These are phyloP conservation scores for Talaromyces wortmannii DNA, from an alignment of 495 filamentous ascomycete genomes.

Conservation along the genomic window DNA sequence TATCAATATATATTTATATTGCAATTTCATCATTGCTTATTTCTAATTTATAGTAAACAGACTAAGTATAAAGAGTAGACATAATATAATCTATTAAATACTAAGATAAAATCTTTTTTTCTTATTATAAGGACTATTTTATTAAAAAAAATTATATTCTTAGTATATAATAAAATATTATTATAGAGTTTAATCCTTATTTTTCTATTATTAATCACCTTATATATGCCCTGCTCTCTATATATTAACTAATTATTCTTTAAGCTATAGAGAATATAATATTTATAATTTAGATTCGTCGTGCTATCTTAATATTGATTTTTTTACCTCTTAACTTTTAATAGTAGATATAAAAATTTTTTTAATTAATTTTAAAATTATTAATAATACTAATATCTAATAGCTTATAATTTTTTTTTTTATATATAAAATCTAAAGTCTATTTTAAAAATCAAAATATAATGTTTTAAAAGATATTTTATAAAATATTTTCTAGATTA, in stretches of 20 bases:
- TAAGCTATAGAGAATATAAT: background rate
- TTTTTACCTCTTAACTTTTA: constrained; percentile 6
- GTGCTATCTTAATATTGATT: constrained; percentile 7
- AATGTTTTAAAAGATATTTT: constrained; percentile 3
- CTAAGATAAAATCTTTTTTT: constrained; percentile 17
- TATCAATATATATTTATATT: constrained; percentile 17
- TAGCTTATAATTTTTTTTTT: constrained; percentile 3
- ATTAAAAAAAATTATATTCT: constrained; percentile 15
- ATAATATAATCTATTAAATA: constrained; percentile 13
- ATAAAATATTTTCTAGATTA: background rate
- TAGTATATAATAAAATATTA: constrained; percentile 14
- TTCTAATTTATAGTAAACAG: constrained; percentile 14
- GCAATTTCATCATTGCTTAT: constrained; percentile 10
- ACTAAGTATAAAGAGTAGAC: constrained; percentile 6
- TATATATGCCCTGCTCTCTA: constrained; percentile 11
- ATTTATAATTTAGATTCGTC: constrained; percentile 6
- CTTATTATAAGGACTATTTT: constrained; percentile 13
- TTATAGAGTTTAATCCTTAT: constrained; percentile 8
- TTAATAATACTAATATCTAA: constrained; percentile 13
- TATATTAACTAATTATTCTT: background rate
- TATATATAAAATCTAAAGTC: constrained; percentile 10
- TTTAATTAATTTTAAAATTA: constrained; percentile 10
- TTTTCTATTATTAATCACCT: constrained; percentile 8
- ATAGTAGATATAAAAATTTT: constrained; percentile 12
- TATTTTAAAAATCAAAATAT: constrained; percentile 14